A percentile compares a stretch with the other conserved stretches of the same genome.
These are phyloP conservation scores for Thalassiosira profunda DNA, from an alignment of 108 stramenopile genomes.

Conservation along the genomic window DNA sequence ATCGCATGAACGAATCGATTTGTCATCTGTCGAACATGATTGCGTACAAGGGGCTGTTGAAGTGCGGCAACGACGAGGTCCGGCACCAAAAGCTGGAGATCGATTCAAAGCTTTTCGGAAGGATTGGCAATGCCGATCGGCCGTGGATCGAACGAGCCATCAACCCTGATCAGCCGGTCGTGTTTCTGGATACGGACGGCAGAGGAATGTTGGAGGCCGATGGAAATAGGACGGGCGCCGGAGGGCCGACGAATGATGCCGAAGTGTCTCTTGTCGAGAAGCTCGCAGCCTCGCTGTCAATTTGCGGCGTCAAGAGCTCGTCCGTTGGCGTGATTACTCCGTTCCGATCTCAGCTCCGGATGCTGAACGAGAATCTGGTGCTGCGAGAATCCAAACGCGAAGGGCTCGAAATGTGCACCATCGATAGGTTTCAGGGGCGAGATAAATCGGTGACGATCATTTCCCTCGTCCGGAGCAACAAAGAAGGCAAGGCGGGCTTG, in stretches of 20 bases:
- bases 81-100: constrained; percentile 25
- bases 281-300: constrained; percentile 47
- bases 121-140: constrained; percentile 14
- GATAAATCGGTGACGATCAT: constrained; percentile 90
- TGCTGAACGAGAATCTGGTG: constrained; percentile 28
- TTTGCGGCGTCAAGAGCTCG: constrained; percentile 52
- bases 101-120: too few relatives aligned
- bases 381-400: constrained; percentile 34
- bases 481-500: constrained; percentile 62
- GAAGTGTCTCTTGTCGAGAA: constrained; percentile 64
- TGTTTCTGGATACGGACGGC: constrained; percentile 93
- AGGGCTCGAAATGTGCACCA: constrained; percentile 89
- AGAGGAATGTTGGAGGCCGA: constrained; percentile 51
- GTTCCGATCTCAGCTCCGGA: constrained; percentile 85
- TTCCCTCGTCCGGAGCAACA: constrained; percentile 88
- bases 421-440: constrained; percentile 93
- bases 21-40: constrained; percentile 90
- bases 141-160: constrained; percentile 43
- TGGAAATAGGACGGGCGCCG: constrained; percentile 23
- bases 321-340: constrained; percentile 92
- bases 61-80: constrained; percentile 88
- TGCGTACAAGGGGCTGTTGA: constrained; percentile 85
- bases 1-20: constrained; percentile 95
- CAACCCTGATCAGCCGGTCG: constrained; percentile 74
- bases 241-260: constrained; percentile 59